Conservation (phyloP, 2,329 filamentous ascomycete species). For the Ustulina deusta region DNA sequence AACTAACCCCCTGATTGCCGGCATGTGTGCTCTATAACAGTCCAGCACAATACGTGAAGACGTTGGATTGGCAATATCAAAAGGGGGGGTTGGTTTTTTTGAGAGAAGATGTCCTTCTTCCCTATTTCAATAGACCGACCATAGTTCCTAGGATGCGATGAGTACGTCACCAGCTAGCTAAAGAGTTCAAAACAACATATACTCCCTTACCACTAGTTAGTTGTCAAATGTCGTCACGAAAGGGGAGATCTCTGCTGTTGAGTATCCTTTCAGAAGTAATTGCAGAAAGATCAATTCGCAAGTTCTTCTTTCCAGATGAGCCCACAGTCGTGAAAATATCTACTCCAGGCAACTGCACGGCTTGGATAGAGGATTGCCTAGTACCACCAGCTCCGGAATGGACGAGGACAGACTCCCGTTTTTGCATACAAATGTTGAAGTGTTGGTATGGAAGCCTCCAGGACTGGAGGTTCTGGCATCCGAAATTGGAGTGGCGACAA, state of each 20-base stretch:
- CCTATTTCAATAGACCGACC: conserved; percentile 54
- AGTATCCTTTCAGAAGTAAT: conserved; percentile 28
- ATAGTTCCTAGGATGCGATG: conserved; percentile 36
- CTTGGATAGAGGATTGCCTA: too few species aligned
- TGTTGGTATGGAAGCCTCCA: too few species aligned
- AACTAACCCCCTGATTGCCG: too few species aligned
- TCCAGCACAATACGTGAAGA: too few species aligned
- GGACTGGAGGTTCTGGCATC: too few species aligned
- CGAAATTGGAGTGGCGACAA: too few species aligned
- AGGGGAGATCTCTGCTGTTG: conserved; percentile 26
- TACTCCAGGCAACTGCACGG: too few species aligned
- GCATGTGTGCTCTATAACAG: too few species aligned
- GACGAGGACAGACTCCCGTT: too few species aligned
- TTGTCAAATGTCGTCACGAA: conserved; percentile 17
- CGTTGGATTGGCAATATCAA: background rate
- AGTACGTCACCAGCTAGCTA: conserved; percentile 32
- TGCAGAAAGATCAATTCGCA: conserved; percentile 21
- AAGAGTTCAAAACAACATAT: conserved; percentile 38
- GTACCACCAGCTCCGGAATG: too few species aligned
- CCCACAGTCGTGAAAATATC: too few species aligned
- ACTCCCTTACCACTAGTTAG: conserved; percentile 20
- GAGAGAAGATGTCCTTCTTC: conserved; percentile 50
- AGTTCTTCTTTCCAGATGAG: conserved; percentile 11
- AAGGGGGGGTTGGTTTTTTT: conserved; percentile 48
- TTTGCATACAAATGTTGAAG: too few species aligned